A percentile compares a stretch with the other conserved stretches of the same genome.
phyloP scores from a whole-genome alignment of 2,329 filamentous ascomycete species.

The Scedosporium minutisporum region DNA sequence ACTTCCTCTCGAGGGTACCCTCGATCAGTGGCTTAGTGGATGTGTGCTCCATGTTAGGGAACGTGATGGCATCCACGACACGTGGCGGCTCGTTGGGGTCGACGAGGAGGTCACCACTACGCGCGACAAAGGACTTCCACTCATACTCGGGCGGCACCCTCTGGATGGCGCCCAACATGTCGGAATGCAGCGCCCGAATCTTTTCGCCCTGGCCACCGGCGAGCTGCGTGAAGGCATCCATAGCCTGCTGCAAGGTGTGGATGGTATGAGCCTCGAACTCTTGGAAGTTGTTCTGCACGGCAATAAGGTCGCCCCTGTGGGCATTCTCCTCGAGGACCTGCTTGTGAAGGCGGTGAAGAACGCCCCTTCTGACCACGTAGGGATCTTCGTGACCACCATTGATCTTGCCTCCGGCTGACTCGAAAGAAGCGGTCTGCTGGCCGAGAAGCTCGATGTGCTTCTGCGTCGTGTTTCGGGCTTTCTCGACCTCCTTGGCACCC shows the following conservation, averaged over 20 bases:
- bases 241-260: slow-evolving; percentile 68
- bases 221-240: slow-evolving; percentile 76
- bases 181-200: slow-evolving; percentile 68
- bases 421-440: slow-evolving; percentile 71
- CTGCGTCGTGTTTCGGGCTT: slow-evolving; percentile 75
- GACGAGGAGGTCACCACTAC: slow-evolving; percentile 63
- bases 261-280: slow-evolving; percentile 82
- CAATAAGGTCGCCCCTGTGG: slow-evolving; percentile 81
- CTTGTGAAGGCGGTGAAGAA: slow-evolving; percentile 76
- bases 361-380: slow-evolving; percentile 74
- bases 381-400: slow-evolving; percentile 64
- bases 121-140: slow-evolving; percentile 74
- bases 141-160: slow-evolving; percentile 77
- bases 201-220: slow-evolving; percentile 74
- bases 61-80: slow-evolving; percentile 62
- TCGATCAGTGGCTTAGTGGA: slow-evolving; percentile 78
- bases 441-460: slow-evolving; percentile 94
- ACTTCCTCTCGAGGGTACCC: slow-evolving; percentile 83
- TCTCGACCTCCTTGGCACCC: slow-evolving; percentile 82
- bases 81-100: slow-evolving; percentile 68
- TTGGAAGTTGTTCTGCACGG: slow-evolving; percentile 83
- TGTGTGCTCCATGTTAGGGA: slow-evolving; percentile 80
- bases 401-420: slow-evolving; percentile 64
- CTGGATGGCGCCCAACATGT: slow-evolving; percentile 71
- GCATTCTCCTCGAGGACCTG: slow-evolving; percentile 95